Evolutionary conservation across 1,284 basidiomycete genomes (phyloP).

Genomic region (Puccinia brachypodii): DNA sequence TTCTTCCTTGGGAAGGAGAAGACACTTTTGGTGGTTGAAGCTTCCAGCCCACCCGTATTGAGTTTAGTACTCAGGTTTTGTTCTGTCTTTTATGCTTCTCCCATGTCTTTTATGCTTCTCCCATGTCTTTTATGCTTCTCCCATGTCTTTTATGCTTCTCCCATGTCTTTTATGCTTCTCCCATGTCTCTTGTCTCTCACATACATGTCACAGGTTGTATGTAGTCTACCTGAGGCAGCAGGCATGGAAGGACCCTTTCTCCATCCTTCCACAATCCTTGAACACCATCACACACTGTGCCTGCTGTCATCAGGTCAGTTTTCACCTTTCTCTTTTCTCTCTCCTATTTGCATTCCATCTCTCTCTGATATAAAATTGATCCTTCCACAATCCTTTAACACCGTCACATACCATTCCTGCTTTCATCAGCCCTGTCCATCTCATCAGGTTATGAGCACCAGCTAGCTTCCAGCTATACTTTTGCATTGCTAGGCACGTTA

Average conservation of each 20-base stretch:
- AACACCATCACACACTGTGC: not conserved
- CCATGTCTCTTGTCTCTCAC: not conserved
- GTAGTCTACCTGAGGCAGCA: not conserved
- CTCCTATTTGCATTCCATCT: not conserved
- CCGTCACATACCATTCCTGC: not conserved
- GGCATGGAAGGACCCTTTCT: not conserved
- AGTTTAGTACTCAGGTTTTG: no score
- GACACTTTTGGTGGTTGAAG: no score
- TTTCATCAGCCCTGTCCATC: not conserved
- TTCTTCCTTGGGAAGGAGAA: no score
- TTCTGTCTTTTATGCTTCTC: no score
- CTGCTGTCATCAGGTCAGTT: not conserved
- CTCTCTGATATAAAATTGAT: not conserved
- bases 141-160: no score
- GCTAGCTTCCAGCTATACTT: not conserved
- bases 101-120: no score
- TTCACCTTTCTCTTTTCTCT: not conserved
- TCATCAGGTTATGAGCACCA: conserved; percentile 10
- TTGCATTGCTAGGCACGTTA: not conserved
- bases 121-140: no score
- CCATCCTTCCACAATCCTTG: not conserved
- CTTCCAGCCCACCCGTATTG: no score
- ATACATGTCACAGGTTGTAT: not conserved
- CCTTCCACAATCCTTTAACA: not conserved
- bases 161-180: no score